Conservation (phyloP, 345 rosid genomes). For the Firmiana major region DNA sequence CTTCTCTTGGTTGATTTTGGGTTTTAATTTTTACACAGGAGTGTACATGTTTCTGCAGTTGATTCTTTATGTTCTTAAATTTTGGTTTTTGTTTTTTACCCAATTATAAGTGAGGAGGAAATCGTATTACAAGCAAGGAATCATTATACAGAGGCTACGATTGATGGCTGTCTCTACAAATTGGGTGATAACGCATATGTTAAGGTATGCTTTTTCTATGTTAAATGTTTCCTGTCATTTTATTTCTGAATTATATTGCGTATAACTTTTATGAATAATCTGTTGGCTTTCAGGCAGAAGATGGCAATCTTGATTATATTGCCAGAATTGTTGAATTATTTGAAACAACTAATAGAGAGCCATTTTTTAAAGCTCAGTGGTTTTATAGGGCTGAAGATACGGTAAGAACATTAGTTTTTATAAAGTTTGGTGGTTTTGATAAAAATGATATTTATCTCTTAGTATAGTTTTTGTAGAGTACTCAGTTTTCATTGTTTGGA, state of each 20-base stretch:
- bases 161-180: slow-evolving; percentile 3
- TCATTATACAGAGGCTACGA: neutral
- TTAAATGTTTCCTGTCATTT: neutral
- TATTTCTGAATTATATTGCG: neutral
- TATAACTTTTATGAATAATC: neutral
- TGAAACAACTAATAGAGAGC: slow-evolving; percentile 36
- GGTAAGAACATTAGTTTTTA: slow-evolving; percentile 26
- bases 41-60: neutral
- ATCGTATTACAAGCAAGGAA: slow-evolving; percentile 4
- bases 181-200: slow-evolving; percentile 7
- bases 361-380: slow-evolving; percentile 70
- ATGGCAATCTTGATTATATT: slow-evolving; percentile 38
- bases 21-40: neutral
- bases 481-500: neutral
- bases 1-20: neutral
- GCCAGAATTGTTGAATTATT: slow-evolving; percentile 62
- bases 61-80: neutral
- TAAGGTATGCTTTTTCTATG: neutral
- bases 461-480: neutral
- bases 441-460: neutral
- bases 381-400: slow-evolving; percentile 68
- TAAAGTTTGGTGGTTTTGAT: neutral
- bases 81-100: neutral
- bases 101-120: neutral
- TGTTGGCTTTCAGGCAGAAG: slow-evolving; percentile 39